Base-by-base conservation (phyloP, 179 eudicot species). In the Silene coronaria region DNA sequence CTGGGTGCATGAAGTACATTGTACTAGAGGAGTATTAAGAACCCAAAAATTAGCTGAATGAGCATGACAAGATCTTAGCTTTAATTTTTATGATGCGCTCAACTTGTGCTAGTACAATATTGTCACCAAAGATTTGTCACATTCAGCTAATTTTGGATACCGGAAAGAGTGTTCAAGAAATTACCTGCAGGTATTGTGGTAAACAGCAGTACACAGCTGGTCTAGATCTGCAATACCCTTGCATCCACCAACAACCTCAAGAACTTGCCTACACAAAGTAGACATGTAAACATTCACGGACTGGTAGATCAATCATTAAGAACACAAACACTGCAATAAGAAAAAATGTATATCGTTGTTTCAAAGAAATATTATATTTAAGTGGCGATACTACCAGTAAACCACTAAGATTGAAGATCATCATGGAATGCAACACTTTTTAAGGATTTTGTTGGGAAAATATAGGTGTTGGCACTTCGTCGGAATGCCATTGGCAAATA, bases 101-200 rank as follows among this genome's bases (percentile, higher is more conserved):
- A 51, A 51, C 57, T 13, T 17, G 36, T 14, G 28, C 42, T 27
- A 67, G 23, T 23, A 67, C 24, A 36, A 13, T 26, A 11, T 6
- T 51, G 34, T 21, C 53, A 46, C 28, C 19, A 10, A 24, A 14
- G 73, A 68, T 21, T 51, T 70, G 34, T 17, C 38, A 71, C 60
- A 23, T 77, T 36, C 42, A 61, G 17, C 23, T 42, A 30, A 62
- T 9, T 28, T 17, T 23, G n/a, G 11, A 74, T 22, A 65, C 24
- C 24, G 30, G 28, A 42, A 65, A 58, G 26, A 53, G 77, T 10
- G 74, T 23, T 55, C 13, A 10, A 24, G 48, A 32, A 80, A 67
- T 60, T 84, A 95, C 99, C 99, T 89, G 97, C 98, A 91, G 28
- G 99, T 96, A 72, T 90, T 96, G 86, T 89, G 98, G 85, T 91